Conservation (phyloP, 257 asterid species). For the Gardenia jasminoides region DNA sequence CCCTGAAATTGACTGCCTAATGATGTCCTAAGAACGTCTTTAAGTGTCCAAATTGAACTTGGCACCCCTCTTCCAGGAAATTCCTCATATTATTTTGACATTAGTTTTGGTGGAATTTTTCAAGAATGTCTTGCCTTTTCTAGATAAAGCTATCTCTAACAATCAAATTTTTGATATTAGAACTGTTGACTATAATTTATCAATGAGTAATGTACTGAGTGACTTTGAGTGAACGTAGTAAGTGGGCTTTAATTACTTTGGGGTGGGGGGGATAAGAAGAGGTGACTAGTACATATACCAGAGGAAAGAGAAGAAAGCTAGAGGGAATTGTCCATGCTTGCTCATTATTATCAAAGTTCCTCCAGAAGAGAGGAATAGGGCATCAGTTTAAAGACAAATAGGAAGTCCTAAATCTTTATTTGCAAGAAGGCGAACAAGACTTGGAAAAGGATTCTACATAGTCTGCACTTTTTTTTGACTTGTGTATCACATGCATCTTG, state of each 20-base stretch:
- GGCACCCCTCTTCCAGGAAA: not conserved
- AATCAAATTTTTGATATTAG: not conserved
- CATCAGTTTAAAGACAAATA: not conserved
- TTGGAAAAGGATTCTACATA: not conserved
- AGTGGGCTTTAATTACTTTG: too few species aligned
- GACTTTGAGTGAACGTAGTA: too few species aligned
- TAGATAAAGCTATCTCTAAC: not conserved
- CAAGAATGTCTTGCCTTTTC: not conserved
- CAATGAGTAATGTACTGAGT: too few species aligned
- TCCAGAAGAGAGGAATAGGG: not conserved
- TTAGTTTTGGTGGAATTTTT: not conserved
- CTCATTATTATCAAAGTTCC: not conserved
- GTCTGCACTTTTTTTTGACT: not conserved
- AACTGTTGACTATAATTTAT: not conserved
- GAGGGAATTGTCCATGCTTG: not conserved
- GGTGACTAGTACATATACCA: too few species aligned
- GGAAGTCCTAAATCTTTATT: not conserved
- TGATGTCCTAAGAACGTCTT: not conserved
- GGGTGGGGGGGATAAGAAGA: too few species aligned
- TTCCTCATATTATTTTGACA: not conserved
- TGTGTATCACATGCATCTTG: not conserved
- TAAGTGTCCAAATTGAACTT: not conserved
- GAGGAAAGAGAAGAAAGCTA: not conserved
- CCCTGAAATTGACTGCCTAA: not conserved
- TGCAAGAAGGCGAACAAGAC: not conserved